A percentile compares a stretch with the other conserved stretches of the same genome.
Conservation (phyloP, 495 filamentous ascomycete genomes). For the Thozetella sp. region DNA sequence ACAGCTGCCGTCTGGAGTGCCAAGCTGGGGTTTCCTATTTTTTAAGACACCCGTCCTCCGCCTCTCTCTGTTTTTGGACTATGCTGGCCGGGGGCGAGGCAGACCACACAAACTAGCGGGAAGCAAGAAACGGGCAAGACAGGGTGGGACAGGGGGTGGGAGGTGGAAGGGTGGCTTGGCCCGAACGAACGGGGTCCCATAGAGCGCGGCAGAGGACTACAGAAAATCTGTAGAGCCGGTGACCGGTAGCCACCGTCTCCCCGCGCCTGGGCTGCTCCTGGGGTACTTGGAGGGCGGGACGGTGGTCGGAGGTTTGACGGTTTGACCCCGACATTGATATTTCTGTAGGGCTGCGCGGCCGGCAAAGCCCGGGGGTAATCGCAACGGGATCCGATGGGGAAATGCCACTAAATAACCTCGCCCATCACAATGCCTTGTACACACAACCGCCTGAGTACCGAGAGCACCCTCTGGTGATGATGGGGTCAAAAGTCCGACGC, state of each 20-base stretch:
- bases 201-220: too few relatives aligned
- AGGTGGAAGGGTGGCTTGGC: too few relatives aligned
- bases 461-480: neutral
- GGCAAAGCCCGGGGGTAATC: conserved; percentile 1
- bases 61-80: too few relatives aligned
- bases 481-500: conserved; percentile 16
- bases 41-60: too few relatives aligned
- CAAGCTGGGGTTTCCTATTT: too few relatives aligned
- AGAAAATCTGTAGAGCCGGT: too few relatives aligned
- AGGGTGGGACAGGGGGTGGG: too few relatives aligned
- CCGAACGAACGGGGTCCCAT: too few relatives aligned
- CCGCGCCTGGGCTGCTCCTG: neutral
- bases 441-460: conserved; percentile 2
- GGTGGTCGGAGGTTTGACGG: neutral
- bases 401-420: conserved; percentile 18
- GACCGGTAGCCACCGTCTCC: neutral
- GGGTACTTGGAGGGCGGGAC: neutral
- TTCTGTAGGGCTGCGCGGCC: conserved; percentile 14
- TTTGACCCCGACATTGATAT: neutral
- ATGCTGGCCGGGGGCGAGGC: too few relatives aligned
- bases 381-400: conserved; percentile 28
- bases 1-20: neutral
- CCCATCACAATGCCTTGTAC: conserved; percentile 4
- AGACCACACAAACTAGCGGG: too few relatives aligned
- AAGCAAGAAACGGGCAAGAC: too few relatives aligned